Evolutionary conservation across 2,329 filamentous ascomycete genomes (phyloP).

Genomic region (Fusarium sp.): DNA sequence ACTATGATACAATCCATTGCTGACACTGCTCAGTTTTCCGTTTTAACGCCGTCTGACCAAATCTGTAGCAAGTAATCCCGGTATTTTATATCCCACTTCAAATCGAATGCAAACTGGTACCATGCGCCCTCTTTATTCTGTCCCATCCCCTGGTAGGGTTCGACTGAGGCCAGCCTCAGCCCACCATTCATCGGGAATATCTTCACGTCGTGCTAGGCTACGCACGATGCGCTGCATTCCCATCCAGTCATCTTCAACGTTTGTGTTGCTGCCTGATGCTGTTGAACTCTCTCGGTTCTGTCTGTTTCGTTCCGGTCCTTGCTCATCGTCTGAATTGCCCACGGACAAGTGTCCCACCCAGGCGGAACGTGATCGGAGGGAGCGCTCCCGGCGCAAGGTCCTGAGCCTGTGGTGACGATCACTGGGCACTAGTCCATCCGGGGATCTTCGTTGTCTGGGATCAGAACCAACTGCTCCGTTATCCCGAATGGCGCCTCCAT

Average conservation of each 20-base stretch:
- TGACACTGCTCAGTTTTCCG: conserved; percentile 7
- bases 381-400: conserved; percentile 1
- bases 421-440: conserved; percentile 7
- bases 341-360: conserved; percentile 44
- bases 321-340: conserved; percentile 44
- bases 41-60: conserved; percentile 9
- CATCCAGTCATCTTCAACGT: conserved; percentile 54
- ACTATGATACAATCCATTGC: conserved; percentile 20
- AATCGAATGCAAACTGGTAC: conserved; percentile 5
- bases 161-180: conserved; percentile 73
- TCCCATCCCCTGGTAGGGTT: conserved; percentile 54
- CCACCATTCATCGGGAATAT: conserved; percentile 89
- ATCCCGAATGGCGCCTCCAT: conserved; percentile 7
- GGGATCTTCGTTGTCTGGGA: conserved; percentile 16
- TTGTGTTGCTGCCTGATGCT: conserved; percentile 26
- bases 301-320: conserved; percentile 29
- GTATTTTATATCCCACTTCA: not conserved
- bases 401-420: not conserved
- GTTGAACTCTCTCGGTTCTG: conserved; percentile 37
- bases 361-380: conserved; percentile 17
- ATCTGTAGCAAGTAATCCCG: not conserved
- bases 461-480: conserved; percentile 22
- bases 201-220: conserved; percentile 74
- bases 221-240: conserved; percentile 79
- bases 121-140: conserved; percentile 30